Evolutionary conservation across 1,284 basidiomycete genomes (phyloP).

Genomic region (Cerioporus squamosus): DNA sequence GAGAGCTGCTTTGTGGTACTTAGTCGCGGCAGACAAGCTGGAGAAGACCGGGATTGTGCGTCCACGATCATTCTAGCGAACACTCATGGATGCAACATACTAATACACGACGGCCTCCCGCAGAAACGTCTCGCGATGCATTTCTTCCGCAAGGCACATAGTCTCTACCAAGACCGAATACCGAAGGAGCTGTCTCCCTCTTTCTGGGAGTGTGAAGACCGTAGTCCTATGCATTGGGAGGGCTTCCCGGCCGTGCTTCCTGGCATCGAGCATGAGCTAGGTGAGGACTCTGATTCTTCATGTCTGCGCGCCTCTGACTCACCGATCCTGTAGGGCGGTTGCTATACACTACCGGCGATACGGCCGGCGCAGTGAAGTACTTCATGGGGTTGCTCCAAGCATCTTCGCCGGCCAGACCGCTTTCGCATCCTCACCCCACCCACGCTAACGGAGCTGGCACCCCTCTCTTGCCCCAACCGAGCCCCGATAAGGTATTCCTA

Average conservation of each 20-base stretch:
- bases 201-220: constrained; percentile 75
- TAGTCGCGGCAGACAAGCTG: constrained; percentile 70
- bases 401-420: constrained; percentile 22
- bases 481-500: constrained; percentile 65
- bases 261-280: constrained; percentile 78
- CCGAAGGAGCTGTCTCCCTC: constrained; percentile 70
- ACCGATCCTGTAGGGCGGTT: constrained; percentile 57
- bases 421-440: constrained; percentile 1
- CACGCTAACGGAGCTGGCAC: constrained; percentile 23
- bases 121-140: constrained; percentile 84
- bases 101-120: neutral
- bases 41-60: constrained; percentile 83
- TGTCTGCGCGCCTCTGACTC: neutral
- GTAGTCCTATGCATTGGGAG: constrained; percentile 39
- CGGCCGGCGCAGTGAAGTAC: constrained; percentile 65
- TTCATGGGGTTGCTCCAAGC: constrained; percentile 67
- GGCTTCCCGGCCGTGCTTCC: constrained; percentile 68
- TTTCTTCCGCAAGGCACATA: constrained; percentile 71
- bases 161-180: constrained; percentile 54
- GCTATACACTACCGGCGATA: constrained; percentile 78
- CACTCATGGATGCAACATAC: neutral
- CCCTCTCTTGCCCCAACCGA: constrained; percentile 26
- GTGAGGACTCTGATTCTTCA: constrained; percentile 39
- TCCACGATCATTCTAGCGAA: constrained; percentile 12
- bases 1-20: constrained; percentile 76